These are phyloP conservation scores for Aspergillus proliferans DNA, from an alignment of 2,329 filamentous ascomycete genomes.

Conservation along the genomic window DNA sequence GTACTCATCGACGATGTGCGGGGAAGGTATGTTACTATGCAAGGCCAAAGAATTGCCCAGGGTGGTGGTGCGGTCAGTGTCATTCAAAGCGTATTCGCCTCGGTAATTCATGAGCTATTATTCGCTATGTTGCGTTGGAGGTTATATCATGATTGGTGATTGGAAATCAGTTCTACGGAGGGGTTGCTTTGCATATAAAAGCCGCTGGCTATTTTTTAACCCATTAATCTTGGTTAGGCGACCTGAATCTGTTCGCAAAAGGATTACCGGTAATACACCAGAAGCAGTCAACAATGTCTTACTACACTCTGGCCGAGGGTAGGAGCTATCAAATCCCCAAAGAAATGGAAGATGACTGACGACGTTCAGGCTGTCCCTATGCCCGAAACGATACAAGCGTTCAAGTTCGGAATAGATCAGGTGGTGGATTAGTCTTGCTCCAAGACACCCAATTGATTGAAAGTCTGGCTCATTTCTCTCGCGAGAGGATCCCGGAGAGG, in stretches of 20 bases:
- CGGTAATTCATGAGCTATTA: not conserved
- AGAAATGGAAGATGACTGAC: not conserved
- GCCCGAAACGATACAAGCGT: conserved; percentile 11
- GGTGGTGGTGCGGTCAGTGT: too few species aligned
- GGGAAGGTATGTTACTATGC: too few species aligned
- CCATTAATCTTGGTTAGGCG: not conserved
- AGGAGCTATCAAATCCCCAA: not conserved
- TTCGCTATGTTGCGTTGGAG: not conserved
- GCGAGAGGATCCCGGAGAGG: conserved; percentile 56
- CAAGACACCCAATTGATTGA: conserved; percentile 56
- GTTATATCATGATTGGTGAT: not conserved
- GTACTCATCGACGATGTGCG: too few species aligned
- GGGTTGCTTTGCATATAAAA: not conserved
- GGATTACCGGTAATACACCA: too few species aligned
- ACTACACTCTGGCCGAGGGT: conserved; percentile 10
- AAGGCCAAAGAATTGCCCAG: too few species aligned
- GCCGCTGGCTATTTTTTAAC: not conserved
- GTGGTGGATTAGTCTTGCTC: conserved; percentile 40
- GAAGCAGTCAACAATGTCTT: not conserved
- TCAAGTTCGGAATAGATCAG: conserved; percentile 9
- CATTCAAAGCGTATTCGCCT: not conserved
- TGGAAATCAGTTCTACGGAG: not conserved
- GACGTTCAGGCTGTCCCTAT: conserved; percentile 13
- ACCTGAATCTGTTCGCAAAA: too few species aligned
- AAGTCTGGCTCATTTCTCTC: conserved; percentile 53